A percentile compares a stretch with the other conserved stretches of the same genome.
Evolutionary conservation across 495 filamentous ascomycete genomes (phyloP).

Genomic region (Schizothecium vesticola): DNA sequence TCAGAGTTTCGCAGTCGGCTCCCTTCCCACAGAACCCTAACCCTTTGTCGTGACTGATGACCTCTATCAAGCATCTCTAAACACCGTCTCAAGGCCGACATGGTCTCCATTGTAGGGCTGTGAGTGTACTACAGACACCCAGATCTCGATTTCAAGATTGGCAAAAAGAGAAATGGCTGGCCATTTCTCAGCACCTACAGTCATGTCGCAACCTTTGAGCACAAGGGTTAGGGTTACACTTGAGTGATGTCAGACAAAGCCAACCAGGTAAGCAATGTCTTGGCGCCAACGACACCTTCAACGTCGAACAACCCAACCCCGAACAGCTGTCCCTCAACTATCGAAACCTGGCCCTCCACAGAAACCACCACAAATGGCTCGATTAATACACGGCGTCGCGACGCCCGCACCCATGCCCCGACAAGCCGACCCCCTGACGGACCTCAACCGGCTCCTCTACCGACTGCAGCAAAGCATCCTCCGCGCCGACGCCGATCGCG

Average conservation of each 20-base stretch:
- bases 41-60: background rate
- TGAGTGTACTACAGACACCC: background rate
- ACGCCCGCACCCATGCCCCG: constrained; percentile 4
- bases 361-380: constrained; percentile 19
- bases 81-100: background rate
- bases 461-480: constrained; percentile 71
- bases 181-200: background rate
- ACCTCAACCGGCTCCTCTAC: constrained; percentile 66
- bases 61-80: background rate
- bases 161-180: background rate
- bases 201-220: background rate
- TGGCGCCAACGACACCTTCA: background rate
- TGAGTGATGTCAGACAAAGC: constrained; percentile 3
- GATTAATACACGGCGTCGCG: constrained; percentile 21
- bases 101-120: background rate
- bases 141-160: background rate
- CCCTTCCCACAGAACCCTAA: background rate
- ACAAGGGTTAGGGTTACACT: constrained; percentile 18
- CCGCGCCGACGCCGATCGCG: constrained; percentile 56
- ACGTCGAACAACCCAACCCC: background rate
- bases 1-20: background rate
- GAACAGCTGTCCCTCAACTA: background rate
- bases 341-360: background rate
- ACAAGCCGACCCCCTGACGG: constrained; percentile 35
- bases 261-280: background rate